Base-by-base conservation (phyloP, 2,329 filamentous ascomycete species). In the Endothia cerciana region DNA sequence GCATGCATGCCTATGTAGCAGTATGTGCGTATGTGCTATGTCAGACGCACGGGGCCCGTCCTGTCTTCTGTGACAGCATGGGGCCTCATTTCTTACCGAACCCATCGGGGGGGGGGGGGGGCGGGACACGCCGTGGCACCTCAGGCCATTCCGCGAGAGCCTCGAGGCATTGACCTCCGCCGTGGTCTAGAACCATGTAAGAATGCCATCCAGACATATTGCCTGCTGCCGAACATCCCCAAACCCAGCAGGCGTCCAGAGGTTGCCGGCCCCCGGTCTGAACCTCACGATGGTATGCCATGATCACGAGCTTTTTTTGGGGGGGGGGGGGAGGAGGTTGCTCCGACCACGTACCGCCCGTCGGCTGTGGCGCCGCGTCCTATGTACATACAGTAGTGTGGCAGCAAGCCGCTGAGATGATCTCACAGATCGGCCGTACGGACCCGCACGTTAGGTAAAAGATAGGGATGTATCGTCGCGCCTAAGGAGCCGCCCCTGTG, bases 371-470 rank as follows among this genome's bases (percentile, higher is more conserved):
- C n/a, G n/a, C n/a, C n/a, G n/a, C n/a, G n/a, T n/a, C n/a, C n/a
- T n/a, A n/a, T n/a, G n/a, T n/a, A n/a, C n/a, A n/a, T n/a, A n/a
- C n/a, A n/a, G n/a, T n/a, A n/a, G n/a, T n/a, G n/a, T 36, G 33
- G 33, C 33, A 5, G 10, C 33, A 36, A 36, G 33, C 33, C 6
- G 33, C 33, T 36, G 33, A 22, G 25, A 45, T 17, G 5, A 13
- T 59, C 57, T 45, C 40, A 15, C 28, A 33, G 17, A 45, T 59
- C 57, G 57, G 57, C 40, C 25, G 57, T 59, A 28, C 57, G 57
- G 57, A 59, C 57, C 57, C 57, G 57, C 57, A 59, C 57, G 11
- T 33, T 55, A 55, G 40, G 22, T 25, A 30, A 51, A 4, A 51
- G 28, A 45, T n/a, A 45, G 25, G n/a, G n/a, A n/a, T n/a, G n/a